Evolutionary conservation across 2,329 filamentous ascomycete species (phyloP).

Genomic region (Epichloe brachyelytri): DNA sequence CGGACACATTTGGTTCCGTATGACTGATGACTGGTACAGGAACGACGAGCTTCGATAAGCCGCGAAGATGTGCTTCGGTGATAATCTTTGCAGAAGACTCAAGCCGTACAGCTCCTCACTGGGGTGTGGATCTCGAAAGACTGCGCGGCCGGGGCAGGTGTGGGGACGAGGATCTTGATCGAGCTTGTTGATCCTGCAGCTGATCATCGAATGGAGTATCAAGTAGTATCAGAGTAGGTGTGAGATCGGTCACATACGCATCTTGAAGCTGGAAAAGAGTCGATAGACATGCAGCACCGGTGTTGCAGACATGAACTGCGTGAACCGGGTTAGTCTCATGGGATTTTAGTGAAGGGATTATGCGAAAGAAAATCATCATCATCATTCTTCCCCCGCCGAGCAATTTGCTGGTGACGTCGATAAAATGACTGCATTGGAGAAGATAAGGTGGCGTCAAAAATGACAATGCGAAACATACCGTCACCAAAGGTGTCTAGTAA

Average conservation of each 20-base stretch:
- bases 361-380: no score
- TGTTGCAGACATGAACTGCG: slow-evolving; percentile 41
- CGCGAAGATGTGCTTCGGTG: slow-evolving; percentile 43
- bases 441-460: not conserved
- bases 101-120: slow-evolving; percentile 43
- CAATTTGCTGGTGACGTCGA: no score
- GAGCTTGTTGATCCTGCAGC: slow-evolving; percentile 20
- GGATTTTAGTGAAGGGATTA: not conserved
- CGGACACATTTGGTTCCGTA: slow-evolving; percentile 16
- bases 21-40: slow-evolving; percentile 40
- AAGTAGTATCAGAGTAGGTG: slow-evolving; percentile 44
- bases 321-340: slow-evolving; percentile 10
- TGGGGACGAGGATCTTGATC: slow-evolving; percentile 32
- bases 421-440: not conserved
- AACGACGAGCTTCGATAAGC: slow-evolving; percentile 42
- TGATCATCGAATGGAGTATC: slow-evolving; percentile 41
- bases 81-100: slow-evolving; percentile 41
- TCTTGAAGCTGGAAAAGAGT: slow-evolving; percentile 41
- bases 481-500: slow-evolving; percentile 42
- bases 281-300: slow-evolving; percentile 39
- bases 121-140: slow-evolving; percentile 26
- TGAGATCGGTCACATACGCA: slow-evolving; percentile 36
- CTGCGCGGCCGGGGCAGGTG: slow-evolving; percentile 22
- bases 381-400: no score
- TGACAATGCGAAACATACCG: slow-evolving; percentile 23